Conservation (phyloP, 176 grass and related monocot genomes). For the Cymbopogon citratus region DNA sequence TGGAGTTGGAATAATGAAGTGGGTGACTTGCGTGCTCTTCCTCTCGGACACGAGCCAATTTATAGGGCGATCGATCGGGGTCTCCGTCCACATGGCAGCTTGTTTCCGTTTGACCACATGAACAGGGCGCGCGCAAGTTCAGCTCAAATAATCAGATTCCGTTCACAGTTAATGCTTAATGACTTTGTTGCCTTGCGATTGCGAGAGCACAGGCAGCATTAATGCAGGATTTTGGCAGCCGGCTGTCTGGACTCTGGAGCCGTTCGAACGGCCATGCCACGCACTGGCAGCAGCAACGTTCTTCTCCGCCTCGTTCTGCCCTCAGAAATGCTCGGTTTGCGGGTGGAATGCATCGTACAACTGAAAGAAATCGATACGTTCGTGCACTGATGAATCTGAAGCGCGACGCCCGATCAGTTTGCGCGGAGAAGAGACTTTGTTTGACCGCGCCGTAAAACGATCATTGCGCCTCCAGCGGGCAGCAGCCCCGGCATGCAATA, state of each 20-base stretch:
- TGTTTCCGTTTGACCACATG: conserved; percentile 22
- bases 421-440: conserved; percentile 11
- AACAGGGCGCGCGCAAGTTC: background rate
- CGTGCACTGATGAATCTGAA: background rate
- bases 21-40: conserved; percentile 4
- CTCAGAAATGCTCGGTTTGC: background rate
- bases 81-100: background rate
- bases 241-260: background rate
- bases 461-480: background rate
- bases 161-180: conserved; percentile 38
- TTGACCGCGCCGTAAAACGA: conserved; percentile 24
- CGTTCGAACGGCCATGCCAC: too few relatives aligned
- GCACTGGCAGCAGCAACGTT: too few relatives aligned
- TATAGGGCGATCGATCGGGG: conserved; percentile 21
- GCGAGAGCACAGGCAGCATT: background rate
- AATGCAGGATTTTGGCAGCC: too few relatives aligned
- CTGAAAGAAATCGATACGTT: conserved; percentile 9
- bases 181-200: background rate
- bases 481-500: conserved; percentile 7
- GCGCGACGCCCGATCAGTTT: background rate
- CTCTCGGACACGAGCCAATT: background rate
- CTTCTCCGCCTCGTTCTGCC: background rate
- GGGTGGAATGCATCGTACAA: background rate
- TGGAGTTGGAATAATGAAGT: background rate
- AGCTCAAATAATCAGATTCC: conserved; percentile 37